These are phyloP conservation scores for Huntiella abstrusa DNA, from an alignment of 2,329 filamentous ascomycete species.

Conservation along the genomic window DNA sequence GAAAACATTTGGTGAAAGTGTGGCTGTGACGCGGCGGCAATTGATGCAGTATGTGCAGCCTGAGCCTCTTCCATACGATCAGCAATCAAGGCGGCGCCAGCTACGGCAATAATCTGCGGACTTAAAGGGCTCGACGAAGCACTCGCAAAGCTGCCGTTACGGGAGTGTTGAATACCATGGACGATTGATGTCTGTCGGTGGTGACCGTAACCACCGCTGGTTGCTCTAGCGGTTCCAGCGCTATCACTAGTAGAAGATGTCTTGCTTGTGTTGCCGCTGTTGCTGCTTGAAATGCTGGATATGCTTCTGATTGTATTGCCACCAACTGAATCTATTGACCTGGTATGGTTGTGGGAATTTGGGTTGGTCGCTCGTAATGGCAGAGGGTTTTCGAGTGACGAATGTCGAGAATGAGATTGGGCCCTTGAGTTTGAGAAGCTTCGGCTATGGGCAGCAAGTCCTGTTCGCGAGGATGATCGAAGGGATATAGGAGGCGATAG, in stretches of 20 bases:
- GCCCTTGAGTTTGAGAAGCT: conserved; percentile 27
- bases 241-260: neutral
- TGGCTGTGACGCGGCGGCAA: neutral
- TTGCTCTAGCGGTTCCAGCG: conserved; percentile 22
- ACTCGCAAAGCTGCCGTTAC: conserved; percentile 74
- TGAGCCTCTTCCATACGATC: conserved; percentile 30
- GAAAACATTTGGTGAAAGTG: neutral
- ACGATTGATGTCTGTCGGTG: conserved; percentile 95
- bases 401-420: conserved; percentile 35
- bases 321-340: conserved; percentile 22
- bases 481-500: conserved; percentile 1
- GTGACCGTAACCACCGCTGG: conserved; percentile 51
- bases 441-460: conserved; percentile 15
- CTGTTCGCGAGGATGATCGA: conserved; percentile 13
- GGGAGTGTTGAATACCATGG: conserved; percentile 80
- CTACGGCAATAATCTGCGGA: conserved; percentile 63
- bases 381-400: conserved; percentile 36
- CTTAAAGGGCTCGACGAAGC: conserved; percentile 70
- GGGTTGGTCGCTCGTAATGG: conserved; percentile 15
- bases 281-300: neutral
- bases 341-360: conserved; percentile 19
- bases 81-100: conserved; percentile 33
- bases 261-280: neutral
- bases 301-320: neutral
- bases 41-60: neutral